Conservation (phyloP, 805 yeast species). For the Pichia membranifaciens region DNA sequence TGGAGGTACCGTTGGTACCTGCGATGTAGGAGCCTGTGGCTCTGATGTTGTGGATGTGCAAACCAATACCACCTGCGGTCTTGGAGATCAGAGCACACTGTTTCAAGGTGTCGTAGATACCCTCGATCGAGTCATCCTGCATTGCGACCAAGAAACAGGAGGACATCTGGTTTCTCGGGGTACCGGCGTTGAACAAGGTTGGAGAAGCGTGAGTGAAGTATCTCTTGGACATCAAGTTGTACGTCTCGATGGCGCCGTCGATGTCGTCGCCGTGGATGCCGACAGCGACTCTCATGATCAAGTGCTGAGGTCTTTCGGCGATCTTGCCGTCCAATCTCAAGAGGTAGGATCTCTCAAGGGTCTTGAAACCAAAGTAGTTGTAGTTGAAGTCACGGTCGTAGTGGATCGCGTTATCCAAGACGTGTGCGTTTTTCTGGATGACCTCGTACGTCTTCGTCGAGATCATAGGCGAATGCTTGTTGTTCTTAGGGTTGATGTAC, state of each 20-base stretch:
- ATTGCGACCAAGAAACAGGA: slow-evolving; percentile 60
- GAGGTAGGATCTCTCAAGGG: slow-evolving; percentile 53
- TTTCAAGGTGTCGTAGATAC: slow-evolving; percentile 55
- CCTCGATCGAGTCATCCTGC: slow-evolving; percentile 60
- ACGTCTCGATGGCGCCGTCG: slow-evolving; percentile 47
- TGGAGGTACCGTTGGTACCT: slow-evolving; percentile 58
- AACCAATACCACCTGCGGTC: slow-evolving; percentile 60
- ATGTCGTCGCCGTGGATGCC: slow-evolving; percentile 56
- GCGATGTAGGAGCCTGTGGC: slow-evolving; percentile 57
- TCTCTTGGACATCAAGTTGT: slow-evolving; percentile 53
- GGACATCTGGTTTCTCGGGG: slow-evolving; percentile 55
- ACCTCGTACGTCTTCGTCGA: slow-evolving; percentile 58
- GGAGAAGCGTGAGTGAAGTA: slow-evolving; percentile 60
- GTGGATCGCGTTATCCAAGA: slow-evolving; percentile 66
- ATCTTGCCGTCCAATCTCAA: slow-evolving; percentile 50
- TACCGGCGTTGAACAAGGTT: slow-evolving; percentile 57
- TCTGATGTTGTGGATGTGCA: slow-evolving; percentile 56
- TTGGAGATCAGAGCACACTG: slow-evolving; percentile 58
- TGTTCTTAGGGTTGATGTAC: slow-evolving; percentile 78
- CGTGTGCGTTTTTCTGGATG: slow-evolving; percentile 58
- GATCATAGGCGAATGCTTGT: slow-evolving; percentile 59
- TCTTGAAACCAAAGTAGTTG: slow-evolving; percentile 57
- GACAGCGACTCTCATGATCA: slow-evolving; percentile 56
- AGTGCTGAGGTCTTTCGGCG: slow-evolving; percentile 57
- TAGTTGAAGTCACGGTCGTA: slow-evolving; percentile 60